Percentiles rank a stretch among this genome's conserved stretches.
Conservation (phyloP, 805 yeast genomes). For the Cyberlindnera euphorbiiphila region DNA sequence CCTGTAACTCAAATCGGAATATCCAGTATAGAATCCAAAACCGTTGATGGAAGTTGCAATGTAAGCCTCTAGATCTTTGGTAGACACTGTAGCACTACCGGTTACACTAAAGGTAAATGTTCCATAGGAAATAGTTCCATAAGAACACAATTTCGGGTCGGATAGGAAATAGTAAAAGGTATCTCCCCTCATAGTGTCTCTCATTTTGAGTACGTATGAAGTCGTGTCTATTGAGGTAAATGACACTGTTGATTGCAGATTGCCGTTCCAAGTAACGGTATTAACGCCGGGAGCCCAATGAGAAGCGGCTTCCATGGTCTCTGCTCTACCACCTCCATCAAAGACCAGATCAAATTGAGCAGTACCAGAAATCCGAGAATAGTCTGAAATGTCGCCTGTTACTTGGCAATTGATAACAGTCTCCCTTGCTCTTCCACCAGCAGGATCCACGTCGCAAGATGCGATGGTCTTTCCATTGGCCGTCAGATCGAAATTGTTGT, state of each 20-base stretch:
- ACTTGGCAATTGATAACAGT: conserved; percentile 11
- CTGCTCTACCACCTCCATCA: conserved; percentile 15
- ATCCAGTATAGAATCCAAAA: conserved; percentile 1
- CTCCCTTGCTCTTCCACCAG: conserved; percentile 8
- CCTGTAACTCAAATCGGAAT: background rate
- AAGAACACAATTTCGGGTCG: conserved; percentile 5
- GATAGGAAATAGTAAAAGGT: conserved; percentile 11
- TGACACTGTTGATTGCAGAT: conserved; percentile 3
- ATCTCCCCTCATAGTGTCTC: conserved; percentile 19
- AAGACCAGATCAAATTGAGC: conserved; percentile 7
- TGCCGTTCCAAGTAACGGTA: conserved; percentile 16
- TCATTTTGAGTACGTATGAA: background rate
- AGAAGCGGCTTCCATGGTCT: conserved; percentile 8
- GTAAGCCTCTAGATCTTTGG: conserved; percentile 4
- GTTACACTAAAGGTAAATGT: conserved; percentile 5
- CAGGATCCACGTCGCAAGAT: conserved; percentile 13
- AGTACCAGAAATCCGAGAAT: conserved; percentile 9
- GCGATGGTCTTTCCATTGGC: conserved; percentile 11
- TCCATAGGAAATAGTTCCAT: conserved; percentile 8
- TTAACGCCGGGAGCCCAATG: conserved; percentile 14
- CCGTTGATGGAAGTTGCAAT: conserved; percentile 2
- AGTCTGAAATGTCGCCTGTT: conserved; percentile 8
- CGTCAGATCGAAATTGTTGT: conserved; percentile 9
- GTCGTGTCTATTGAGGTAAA: conserved; percentile 1
- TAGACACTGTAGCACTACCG: background rate